Evolutionary conservation across 495 filamentous ascomycete genomes (phyloP), one percentile per base, ranked within the genome.

Genomic region (Aspergillus leporis): DNA sequence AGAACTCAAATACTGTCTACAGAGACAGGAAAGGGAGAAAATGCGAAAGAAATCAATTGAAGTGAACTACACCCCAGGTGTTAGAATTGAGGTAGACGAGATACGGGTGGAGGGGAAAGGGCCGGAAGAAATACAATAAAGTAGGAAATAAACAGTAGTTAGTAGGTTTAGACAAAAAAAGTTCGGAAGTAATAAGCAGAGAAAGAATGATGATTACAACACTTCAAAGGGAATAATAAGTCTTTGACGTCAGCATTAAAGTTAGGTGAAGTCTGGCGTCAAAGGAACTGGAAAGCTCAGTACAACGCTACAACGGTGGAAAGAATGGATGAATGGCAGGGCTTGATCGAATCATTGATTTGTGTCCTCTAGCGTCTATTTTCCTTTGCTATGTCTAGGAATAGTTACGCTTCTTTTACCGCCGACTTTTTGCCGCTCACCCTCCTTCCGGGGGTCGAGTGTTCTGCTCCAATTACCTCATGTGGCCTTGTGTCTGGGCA

Each of bases 161-260:
- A 16, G 22, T 30, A 23, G 16, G 8, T 34, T 21, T 12, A 43
- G 36, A 40, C 19, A 9, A 22, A 18, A 16, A 36, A 23, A 32
- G 31, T 50, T 23, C 32, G 30, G 19, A 30, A 21, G 16, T 38
- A 55, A 46, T 31, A 21, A 41, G 38, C 25, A 38, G 16, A 43
- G 16, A 46, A 22, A 59, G 43, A 45, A 23, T 8, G 32, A 53
- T 54, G 31, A 54, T 54, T 12, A 18, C 21, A 38, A 54, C 12
- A 54, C 18, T 54, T n/a, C 16, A 14, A 5, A 28, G 34, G 51
- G 28, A 51, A 47, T 14, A 47, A 4, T 47, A 47, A 63, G 48
- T 64, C 31, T 54, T 61, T 61, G 58, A 64, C 62, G 62, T 64
- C 62, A 64, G 61, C 61, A 36, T 48, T 23, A 54, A 58, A 55